These are phyloP conservation scores for Sphenostylis stenocarpa DNA, from an alignment of 306 rosid species.

Conservation along the genomic window DNA sequence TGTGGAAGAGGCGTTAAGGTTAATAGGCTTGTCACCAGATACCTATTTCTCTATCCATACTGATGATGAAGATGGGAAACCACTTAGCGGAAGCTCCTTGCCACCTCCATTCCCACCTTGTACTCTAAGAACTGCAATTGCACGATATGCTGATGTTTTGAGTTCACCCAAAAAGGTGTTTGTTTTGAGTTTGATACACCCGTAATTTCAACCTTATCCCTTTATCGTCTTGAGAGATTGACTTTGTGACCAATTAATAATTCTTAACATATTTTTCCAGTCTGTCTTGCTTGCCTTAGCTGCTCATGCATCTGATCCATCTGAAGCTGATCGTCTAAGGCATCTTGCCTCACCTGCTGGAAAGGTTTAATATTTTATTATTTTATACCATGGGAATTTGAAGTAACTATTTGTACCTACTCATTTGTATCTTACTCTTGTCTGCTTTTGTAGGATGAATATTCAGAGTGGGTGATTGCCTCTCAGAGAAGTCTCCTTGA, in stretches of 20 bases:
- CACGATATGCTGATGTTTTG: conserved; percentile 82
- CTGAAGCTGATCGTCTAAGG: conserved; percentile 83
- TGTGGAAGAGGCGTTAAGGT: conserved; percentile 71
- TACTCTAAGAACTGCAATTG: conserved; percentile 70
- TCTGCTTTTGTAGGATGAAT: conserved; percentile 72
- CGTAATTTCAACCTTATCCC: background rate
- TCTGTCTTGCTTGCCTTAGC: conserved; percentile 85
- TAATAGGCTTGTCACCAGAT: conserved; percentile 77
- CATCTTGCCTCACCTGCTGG: conserved; percentile 96
- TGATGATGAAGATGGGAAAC: conserved; percentile 80
- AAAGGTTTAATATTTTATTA: conserved; percentile 56
- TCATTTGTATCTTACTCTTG: conserved; percentile 31
- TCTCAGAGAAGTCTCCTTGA: conserved; percentile 97
- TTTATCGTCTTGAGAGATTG: conserved; percentile 11
- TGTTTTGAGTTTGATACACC: conserved; percentile 26
- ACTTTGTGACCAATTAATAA: conserved; percentile 20
- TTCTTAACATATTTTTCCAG: conserved; percentile 43
- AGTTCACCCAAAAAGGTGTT: conserved; percentile 92
- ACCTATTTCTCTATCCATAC: conserved; percentile 81
- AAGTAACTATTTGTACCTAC: background rate
- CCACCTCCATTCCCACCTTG: conserved; percentile 83
- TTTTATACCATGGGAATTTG: background rate
- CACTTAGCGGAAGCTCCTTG: conserved; percentile 73
- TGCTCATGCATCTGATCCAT: conserved; percentile 82
- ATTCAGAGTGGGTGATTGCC: conserved; percentile 79